A percentile compares a stretch with the other conserved stretches of the same genome.
phyloP scores from a whole-genome alignment of 1,284 basidiomycete genomes.

The Amylostereum chailletii region DNA sequence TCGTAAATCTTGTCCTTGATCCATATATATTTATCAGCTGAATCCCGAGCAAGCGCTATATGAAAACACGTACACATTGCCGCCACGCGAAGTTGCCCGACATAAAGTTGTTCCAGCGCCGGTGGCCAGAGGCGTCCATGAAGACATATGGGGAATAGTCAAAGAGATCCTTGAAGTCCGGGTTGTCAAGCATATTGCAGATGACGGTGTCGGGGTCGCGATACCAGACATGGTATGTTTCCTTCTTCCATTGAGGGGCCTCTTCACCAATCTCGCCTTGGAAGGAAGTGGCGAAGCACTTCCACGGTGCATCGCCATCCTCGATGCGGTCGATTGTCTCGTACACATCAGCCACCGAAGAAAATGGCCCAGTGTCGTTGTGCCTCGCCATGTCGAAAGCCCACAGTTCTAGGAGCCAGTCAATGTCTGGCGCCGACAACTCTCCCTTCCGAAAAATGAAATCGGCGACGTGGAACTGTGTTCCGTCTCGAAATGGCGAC shows the following conservation, averaged over 20 bases:
- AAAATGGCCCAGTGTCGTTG: constrained; percentile 10
- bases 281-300: constrained; percentile 5
- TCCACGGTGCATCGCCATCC: constrained; percentile 9
- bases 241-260: constrained; percentile 11
- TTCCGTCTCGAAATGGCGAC: constrained; percentile 4
- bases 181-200: constrained; percentile 6
- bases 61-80: constrained; percentile 10
- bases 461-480: constrained; percentile 8
- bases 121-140: neutral
- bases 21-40: neutral
- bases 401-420: constrained; percentile 7
- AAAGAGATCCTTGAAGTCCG: constrained; percentile 15
- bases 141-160: constrained; percentile 15
- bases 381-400: constrained; percentile 3
- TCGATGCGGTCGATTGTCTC: constrained; percentile 11
- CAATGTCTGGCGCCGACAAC: constrained; percentile 2
- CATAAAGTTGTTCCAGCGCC: constrained; percentile 16
- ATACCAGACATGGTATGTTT: constrained; percentile 9
- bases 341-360: constrained; percentile 7
- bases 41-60: neutral
- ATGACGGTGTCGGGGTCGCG: constrained; percentile 7
- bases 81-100: constrained; percentile 20
- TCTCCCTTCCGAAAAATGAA: constrained; percentile 4
- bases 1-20: constrained; percentile 10
- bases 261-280: constrained; percentile 4